Conservation (phyloP, 2,329 filamentous ascomycete species). For the Ceratocystis lukuohia region DNA sequence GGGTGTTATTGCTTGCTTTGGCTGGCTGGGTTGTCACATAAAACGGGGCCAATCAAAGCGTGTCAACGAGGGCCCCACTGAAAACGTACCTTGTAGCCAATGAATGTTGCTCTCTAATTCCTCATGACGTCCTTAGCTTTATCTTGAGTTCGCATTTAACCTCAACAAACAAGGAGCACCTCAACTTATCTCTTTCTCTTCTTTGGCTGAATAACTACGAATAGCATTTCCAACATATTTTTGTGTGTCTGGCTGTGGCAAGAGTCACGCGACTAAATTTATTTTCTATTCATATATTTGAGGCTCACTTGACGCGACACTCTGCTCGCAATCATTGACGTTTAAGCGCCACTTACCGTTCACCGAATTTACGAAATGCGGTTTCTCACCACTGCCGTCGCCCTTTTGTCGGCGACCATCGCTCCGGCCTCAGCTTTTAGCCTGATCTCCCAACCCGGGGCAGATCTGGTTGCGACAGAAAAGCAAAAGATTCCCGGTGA, state of each 20-base stretch:
- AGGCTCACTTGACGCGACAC: not conserved
- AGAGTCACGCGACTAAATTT: not conserved
- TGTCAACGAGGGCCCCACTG: not conserved
- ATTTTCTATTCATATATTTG: not conserved
- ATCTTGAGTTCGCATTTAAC: not conserved
- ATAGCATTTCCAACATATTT: not conserved
- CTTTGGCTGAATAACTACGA: not conserved
- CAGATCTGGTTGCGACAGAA: conserved; percentile 22
- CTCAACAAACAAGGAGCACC: not conserved
- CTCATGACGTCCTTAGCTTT: conserved; percentile 4
- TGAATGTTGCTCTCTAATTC: not conserved
- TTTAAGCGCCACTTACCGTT: not conserved
- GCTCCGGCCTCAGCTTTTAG: conserved; percentile 35
- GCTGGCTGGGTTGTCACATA: not conserved
- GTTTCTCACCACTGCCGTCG: conserved; percentile 29
- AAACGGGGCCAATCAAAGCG: conserved; percentile 1
- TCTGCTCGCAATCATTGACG: not conserved
- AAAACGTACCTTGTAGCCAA: not conserved
- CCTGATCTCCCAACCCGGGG: conserved; percentile 27
- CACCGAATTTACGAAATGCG: conserved; percentile 10
- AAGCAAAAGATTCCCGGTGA: conserved; percentile 62
- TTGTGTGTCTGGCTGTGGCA: not conserved
- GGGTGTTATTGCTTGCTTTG: not conserved
- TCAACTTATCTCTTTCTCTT: not conserved
- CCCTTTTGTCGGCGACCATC: conserved; percentile 34